Evolutionary conservation across 2,329 filamentous ascomycete species (phyloP).

Genomic region (Xylaria polymorpha): DNA sequence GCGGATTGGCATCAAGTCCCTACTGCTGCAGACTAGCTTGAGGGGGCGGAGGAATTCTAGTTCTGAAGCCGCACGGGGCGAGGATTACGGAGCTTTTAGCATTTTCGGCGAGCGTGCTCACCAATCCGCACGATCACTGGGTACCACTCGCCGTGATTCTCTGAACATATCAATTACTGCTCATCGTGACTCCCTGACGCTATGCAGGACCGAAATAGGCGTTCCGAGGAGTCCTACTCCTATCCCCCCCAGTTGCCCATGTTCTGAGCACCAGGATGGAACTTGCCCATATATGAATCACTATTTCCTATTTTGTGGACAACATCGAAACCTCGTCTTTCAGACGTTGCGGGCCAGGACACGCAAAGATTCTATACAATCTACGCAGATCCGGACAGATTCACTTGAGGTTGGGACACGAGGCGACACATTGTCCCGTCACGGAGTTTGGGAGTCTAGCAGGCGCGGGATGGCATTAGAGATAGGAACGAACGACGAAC

Average conservation of each 20-base stretch:
- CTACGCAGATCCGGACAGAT: neutral
- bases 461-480: conserved; percentile 8
- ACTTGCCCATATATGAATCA: neutral
- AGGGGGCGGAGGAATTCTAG: conserved; percentile 28
- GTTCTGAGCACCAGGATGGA: conserved; percentile 33
- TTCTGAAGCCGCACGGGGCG: neutral
- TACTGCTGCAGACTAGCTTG: conserved; percentile 34
- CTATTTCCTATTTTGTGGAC: neutral
- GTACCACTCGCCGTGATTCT: neutral
- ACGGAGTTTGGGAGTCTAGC: conserved; percentile 17
- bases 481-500: conserved; percentile 2
- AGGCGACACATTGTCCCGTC: conserved; percentile 2
- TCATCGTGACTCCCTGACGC: conserved; percentile 4
- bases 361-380: neutral
- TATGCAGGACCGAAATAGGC: conserved; percentile 26
- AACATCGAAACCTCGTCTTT: too few species aligned
- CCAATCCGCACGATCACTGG: neutral
- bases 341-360: neutral
- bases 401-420: conserved; percentile 5
- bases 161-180: conserved; percentile 13
- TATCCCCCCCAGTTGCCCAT: conserved; percentile 36
- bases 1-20: conserved; percentile 32
- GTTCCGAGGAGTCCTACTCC: conserved; percentile 41
- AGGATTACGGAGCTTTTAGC: neutral
- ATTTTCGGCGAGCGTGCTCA: neutral